Conservation (phyloP, 768 basidiomycete species). For the Zangia roseola region DNA sequence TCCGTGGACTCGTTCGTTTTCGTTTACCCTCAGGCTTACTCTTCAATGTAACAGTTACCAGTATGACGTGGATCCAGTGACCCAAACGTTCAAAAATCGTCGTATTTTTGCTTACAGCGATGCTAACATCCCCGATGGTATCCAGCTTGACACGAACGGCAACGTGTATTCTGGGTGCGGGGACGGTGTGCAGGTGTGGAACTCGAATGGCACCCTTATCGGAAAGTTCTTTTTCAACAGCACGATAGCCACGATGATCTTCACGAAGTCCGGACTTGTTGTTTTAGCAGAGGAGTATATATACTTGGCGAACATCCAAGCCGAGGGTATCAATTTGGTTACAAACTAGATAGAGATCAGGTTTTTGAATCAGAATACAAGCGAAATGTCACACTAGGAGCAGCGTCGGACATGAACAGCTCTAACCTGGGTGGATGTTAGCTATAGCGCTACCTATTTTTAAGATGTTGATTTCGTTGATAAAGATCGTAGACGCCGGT, state of each 20-base stretch:
- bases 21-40: neutral
- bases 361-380: too few species aligned
- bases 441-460: too few species aligned
- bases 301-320: constrained; percentile 37
- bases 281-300: constrained; percentile 40
- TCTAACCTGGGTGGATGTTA: too few species aligned
- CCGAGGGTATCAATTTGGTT: constrained; percentile 25
- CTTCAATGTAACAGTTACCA: constrained; percentile 49
- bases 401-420: too few species aligned
- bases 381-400: too few species aligned
- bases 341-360: too few species aligned
- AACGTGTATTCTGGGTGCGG: constrained; percentile 69
- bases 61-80: constrained; percentile 60
- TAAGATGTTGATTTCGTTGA: too few species aligned
- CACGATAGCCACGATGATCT: constrained; percentile 38
- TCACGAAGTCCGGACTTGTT: constrained; percentile 40
- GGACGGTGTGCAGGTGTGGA: constrained; percentile 70
- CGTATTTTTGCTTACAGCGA: constrained; percentile 68
- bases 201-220: constrained; percentile 52
- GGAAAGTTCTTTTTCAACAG: constrained; percentile 59
- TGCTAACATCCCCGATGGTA: constrained; percentile 64
- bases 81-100: constrained; percentile 55
- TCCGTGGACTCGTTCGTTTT: neutral
- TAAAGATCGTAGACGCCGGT: too few species aligned
- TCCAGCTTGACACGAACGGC: constrained; percentile 49